Evolutionary conservation across 768 basidiomycete species (phyloP), one percentile per base, ranked within the genome.

Genomic region (Termitomyces bulborhizus): DNA sequence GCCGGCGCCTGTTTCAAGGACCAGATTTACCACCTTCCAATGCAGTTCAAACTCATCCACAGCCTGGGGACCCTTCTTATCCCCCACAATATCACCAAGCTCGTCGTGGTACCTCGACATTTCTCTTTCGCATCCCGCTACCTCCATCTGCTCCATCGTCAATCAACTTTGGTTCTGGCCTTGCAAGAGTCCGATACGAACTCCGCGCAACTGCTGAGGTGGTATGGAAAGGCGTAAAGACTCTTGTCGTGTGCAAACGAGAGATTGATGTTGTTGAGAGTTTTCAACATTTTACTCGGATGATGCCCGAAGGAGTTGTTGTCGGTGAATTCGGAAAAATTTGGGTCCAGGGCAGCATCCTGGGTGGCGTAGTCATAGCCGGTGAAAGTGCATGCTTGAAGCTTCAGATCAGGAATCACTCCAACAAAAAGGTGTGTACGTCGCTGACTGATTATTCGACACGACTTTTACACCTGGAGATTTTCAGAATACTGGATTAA

Each of bases 1-100:
- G 75, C 54, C 77, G 81, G 29, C 78, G 87, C 32, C 65, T 89
- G 6, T 93, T 91, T 64, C 90, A 93, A 69, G 90, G 90, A 2
- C 87, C 86, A 3, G 84, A 83, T 16, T 73, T 92, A 6, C 91
- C 90, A 0, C 88, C 89, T 7, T 92, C 90, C 11, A 93, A 93
- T 65, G 87, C 91, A 1, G 89, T 93, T 0, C 76, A 85, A 53
- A 76, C 82, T 1, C 77, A 85, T 65, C 79, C 84, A 2, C 64
- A 71, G 4, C 76, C 81, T 15, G 85, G 79, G 1, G 81, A 84
- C 55, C 77, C 81, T 1, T 76, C 76, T 0, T 68, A 93, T 3
- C 89, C 89, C 0, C 73, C 76, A 0, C 69, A 83, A 50, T 85
- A 91, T 64, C 76, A 84, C 65, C 82, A 82, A 56, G 91, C 89